Percentiles rank a stretch among this genome's conserved stretches.
Evolutionary conservation across 1,139 yeast species (phyloP).

Genomic region (Suhomyces atakaporum): DNA sequence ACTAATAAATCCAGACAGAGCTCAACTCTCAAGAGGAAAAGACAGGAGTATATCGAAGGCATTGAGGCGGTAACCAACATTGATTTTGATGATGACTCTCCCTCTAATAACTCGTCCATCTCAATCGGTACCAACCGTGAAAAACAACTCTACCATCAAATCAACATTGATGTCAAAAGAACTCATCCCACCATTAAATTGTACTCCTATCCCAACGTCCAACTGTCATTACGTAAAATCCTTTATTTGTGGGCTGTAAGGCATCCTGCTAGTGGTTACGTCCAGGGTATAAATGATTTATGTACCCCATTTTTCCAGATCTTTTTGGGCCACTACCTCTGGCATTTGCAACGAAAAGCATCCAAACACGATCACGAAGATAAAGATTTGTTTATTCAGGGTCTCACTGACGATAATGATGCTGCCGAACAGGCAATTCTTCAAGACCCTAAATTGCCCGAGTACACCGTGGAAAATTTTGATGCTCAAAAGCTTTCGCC

Average conservation of each 20-base stretch:
- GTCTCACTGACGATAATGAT: conserved; percentile 35
- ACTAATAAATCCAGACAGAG: conserved; percentile 77
- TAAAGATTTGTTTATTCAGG: conserved; percentile 40
- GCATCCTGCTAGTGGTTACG: conserved; percentile 98
- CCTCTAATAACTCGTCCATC: conserved; percentile 37
- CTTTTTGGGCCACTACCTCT: conserved; percentile 69
- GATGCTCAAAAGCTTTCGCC: conserved; percentile 67
- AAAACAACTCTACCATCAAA: conserved; percentile 91
- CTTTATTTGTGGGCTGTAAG: conserved; percentile 94
- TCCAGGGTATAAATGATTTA: conserved; percentile 96
- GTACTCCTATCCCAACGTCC: conserved; percentile 70
- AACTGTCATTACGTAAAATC: conserved; percentile 74
- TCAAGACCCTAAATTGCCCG: conserved; percentile 27
- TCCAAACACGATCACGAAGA: conserved; percentile 22
- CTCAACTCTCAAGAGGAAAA: conserved; percentile 69
- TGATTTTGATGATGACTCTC: conserved; percentile 52
- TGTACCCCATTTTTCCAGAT: conserved; percentile 94
- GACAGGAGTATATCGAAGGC: conserved; percentile 85
- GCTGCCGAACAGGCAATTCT: conserved; percentile 29
- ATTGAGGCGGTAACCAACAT: conserved; percentile 32
- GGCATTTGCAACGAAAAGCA: conserved; percentile 40
- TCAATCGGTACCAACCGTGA: conserved; percentile 44
- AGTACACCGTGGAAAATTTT: conserved; percentile 39
- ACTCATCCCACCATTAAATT: conserved; percentile 84
- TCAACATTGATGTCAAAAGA: conserved; percentile 91